Conservation (phyloP, 2,329 filamentous ascomycete genomes). For the Diaporthe eres region DNA sequence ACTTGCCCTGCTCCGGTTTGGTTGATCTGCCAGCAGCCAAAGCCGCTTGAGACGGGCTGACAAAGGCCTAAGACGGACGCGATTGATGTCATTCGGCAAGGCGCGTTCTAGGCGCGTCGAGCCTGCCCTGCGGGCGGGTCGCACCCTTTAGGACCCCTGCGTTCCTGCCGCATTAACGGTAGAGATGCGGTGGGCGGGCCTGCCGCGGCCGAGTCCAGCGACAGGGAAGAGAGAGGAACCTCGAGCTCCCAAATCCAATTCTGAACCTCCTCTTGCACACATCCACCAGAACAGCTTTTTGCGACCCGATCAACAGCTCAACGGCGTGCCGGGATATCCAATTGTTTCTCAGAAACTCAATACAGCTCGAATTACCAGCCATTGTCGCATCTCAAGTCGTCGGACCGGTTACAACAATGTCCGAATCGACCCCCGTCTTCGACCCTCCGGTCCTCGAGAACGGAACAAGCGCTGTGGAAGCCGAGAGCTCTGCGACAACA, state of each 20-base stretch:
- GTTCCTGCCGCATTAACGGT: not conserved
- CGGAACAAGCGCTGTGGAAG: not conserved
- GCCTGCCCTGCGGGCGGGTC: not conserved
- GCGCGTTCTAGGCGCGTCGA: conserved; percentile 35
- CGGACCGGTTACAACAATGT: conserved; percentile 19
- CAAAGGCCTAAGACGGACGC: conserved; percentile 14
- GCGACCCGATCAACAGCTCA: not conserved
- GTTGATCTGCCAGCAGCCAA: not conserved
- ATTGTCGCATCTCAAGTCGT: not conserved
- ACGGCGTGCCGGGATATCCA: not conserved
- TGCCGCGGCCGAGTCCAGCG: not conserved
- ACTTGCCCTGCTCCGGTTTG: not conserved
- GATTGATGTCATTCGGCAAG: conserved; percentile 31
- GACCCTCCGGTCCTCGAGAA: conserved; percentile 27
- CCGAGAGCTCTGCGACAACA: conserved; percentile 5
- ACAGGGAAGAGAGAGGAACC: not conserved
- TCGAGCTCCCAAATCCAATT: not conserved
- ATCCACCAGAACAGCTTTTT: not conserved
- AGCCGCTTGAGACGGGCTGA: conserved; percentile 6
- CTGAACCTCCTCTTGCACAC: not conserved
- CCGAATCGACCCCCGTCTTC: conserved; percentile 29
- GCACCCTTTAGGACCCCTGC: conserved; percentile 32
- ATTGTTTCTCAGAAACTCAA: not conserved
- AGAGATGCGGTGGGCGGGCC: not conserved
- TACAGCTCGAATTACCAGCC: too few species aligned